A percentile compares a stretch with the other conserved stretches of the same genome.
phyloP scores from a whole-genome alignment of 208 protist genomes.

The Naegleria lovaniensis region DNA sequence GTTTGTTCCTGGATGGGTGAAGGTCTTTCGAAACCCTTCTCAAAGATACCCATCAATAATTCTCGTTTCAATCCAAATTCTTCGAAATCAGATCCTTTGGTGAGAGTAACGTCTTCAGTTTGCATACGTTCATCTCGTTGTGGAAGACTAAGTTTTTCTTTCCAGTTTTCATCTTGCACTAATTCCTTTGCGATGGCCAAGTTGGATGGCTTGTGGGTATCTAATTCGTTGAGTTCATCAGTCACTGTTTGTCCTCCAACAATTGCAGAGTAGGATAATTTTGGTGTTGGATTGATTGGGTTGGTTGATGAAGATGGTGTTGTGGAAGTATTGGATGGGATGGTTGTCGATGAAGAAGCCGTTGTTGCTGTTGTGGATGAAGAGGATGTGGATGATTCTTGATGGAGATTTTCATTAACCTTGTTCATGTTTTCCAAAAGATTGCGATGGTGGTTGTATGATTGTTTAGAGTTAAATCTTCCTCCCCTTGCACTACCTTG shows the following conservation, averaged over 20 bases:
- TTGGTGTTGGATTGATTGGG: not conserved
- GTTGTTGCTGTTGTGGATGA: not conserved
- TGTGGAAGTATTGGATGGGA: not conserved
- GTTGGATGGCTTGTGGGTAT: not conserved
- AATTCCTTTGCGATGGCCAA: not conserved
- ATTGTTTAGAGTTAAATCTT: not conserved
- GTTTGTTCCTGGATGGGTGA: conserved; percentile 96
- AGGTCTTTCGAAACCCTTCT: conserved; percentile 95
- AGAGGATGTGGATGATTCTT: not conserved
- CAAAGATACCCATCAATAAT: conserved; percentile 97
- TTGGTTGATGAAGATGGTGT: not conserved
- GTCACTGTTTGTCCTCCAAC: conserved; percentile 8
- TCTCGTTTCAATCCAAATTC: conserved; percentile 95
- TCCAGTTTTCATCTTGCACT: conserved; percentile 15
- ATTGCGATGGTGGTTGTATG: not conserved
- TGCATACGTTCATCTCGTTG: conserved; percentile 73
- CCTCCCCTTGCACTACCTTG: not conserved
- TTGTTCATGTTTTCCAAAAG: conserved; percentile 12
- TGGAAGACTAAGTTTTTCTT: conserved; percentile 38
- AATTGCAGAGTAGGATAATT: conserved; percentile 9
- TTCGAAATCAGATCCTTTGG: conserved; percentile 95
- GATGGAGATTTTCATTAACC: not conserved
- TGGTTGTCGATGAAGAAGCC: not conserved
- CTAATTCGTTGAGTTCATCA: not conserved
- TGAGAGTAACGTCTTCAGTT: conserved; percentile 94